Conservation (phyloP, 768 basidiomycete genomes). For the Lactarius vividus region DNA sequence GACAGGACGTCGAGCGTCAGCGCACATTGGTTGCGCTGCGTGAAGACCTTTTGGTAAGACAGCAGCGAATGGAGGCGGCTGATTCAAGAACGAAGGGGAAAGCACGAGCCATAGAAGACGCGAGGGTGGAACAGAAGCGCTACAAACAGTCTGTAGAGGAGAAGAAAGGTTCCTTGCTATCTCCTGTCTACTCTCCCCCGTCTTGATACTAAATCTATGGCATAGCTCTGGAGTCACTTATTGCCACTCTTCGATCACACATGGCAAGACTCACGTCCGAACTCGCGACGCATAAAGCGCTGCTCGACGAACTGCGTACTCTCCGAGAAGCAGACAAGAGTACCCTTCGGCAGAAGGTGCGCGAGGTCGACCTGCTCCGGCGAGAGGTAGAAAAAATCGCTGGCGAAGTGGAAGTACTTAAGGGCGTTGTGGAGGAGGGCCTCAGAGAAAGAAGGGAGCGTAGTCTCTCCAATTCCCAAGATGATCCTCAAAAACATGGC, state of each 20-base stretch:
- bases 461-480: slow-evolving; percentile 21
- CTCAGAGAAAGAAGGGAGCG: slow-evolving; percentile 70
- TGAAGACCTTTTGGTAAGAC: slow-evolving; percentile 44
- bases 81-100: slow-evolving; percentile 40
- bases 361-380: slow-evolving; percentile 65
- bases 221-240: slow-evolving; percentile 77
- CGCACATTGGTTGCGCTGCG: slow-evolving; percentile 60
- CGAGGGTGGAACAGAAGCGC: slow-evolving; percentile 36
- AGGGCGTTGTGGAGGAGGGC: slow-evolving; percentile 84
- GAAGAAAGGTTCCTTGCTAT: slow-evolving; percentile 65
- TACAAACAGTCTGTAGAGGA: slow-evolving; percentile 83
- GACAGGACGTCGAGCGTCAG: slow-evolving; percentile 71
- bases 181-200: neutral
- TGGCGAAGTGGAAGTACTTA: slow-evolving; percentile 83
- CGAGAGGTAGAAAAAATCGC: slow-evolving; percentile 78
- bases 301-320: slow-evolving; percentile 62
- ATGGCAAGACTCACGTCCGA: slow-evolving; percentile 76
- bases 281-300: slow-evolving; percentile 68
- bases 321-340: slow-evolving; percentile 61
- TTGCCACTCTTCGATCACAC: slow-evolving; percentile 69
- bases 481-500: neutral
- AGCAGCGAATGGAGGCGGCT: slow-evolving; percentile 23
- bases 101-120: slow-evolving; percentile 31
- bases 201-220: neutral
- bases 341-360: slow-evolving; percentile 55